Conservation (phyloP, 129 eudicot genomes). For the Tagetes patula region DNA sequence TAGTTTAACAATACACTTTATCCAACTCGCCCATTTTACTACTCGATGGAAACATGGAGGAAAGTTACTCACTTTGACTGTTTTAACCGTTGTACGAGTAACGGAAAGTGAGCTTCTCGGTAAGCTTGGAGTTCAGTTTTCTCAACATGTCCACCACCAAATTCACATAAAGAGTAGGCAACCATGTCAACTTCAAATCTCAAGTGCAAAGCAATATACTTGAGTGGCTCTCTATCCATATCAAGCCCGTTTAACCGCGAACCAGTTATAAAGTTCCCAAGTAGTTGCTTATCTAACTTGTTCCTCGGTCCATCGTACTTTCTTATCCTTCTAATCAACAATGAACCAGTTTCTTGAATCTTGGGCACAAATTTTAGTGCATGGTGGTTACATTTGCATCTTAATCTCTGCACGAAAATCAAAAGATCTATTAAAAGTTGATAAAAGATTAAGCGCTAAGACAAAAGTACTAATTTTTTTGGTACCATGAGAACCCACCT, state of each 20-base stretch:
- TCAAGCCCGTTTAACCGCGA: slow-evolving; percentile 20
- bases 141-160: slow-evolving; percentile 84
- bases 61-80: slow-evolving; percentile 42
- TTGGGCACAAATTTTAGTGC: slow-evolving; percentile 81
- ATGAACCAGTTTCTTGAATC: slow-evolving; percentile 67
- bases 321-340: slow-evolving; percentile 71
- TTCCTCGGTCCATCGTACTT: slow-evolving; percentile 45
- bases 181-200: slow-evolving; percentile 97
- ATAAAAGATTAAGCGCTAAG: too few relatives aligned
- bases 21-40: neutral
- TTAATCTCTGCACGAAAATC: slow-evolving; percentile 54
- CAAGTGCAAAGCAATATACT: slow-evolving; percentile 86
- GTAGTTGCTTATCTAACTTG: slow-evolving; percentile 62
- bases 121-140: slow-evolving; percentile 71
- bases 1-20: neutral
- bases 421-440: slow-evolving; percentile 5
- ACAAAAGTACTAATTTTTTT: neutral
- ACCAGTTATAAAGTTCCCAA: slow-evolving; percentile 54
- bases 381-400: slow-evolving; percentile 98
- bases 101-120: slow-evolving; percentile 81
- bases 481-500: slow-evolving; percentile 40
- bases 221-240: slow-evolving; percentile 34
- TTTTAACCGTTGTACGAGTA: slow-evolving; percentile 77
- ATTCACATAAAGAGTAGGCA: slow-evolving; percentile 86
- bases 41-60: neutral